Conservation (phyloP, 805 yeast species). For the Saccharomyces mikatae region DNA sequence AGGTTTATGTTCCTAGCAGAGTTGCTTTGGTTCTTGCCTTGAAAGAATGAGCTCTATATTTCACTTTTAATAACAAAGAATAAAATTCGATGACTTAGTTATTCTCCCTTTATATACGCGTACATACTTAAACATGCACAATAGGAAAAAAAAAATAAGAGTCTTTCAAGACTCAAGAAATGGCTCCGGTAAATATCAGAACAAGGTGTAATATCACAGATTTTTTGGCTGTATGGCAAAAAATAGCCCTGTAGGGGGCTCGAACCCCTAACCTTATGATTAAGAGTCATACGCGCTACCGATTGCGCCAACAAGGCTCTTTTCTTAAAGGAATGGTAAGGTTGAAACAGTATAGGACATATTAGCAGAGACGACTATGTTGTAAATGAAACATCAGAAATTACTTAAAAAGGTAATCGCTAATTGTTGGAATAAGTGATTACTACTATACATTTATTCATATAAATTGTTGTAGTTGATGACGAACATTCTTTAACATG, state of each 20-base stretch:
- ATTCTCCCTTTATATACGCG: not conserved
- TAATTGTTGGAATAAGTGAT: no score
- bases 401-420: no score
- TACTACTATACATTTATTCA: no score
- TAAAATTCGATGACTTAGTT: not conserved
- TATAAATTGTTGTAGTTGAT: no score
- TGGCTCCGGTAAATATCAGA: no score
- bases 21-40: slow-evolving; percentile 53
- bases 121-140: not conserved
- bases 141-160: not conserved
- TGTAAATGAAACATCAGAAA: no score
- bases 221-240: not conserved
- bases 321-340: no score
- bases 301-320: not conserved
- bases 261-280: not conserved
- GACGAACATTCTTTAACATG: no score
- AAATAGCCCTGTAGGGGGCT: not conserved
- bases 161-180: not conserved
- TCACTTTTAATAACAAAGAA: not conserved
- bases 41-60: slow-evolving; percentile 5
- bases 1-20: slow-evolving; percentile 76
- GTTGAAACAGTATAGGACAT: no score
- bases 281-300: not conserved
- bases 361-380: no score
- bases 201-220: not conserved